Conservation (phyloP, 371 early-diverging fungal species). For the Syncephalastrum monosporum region DNA sequence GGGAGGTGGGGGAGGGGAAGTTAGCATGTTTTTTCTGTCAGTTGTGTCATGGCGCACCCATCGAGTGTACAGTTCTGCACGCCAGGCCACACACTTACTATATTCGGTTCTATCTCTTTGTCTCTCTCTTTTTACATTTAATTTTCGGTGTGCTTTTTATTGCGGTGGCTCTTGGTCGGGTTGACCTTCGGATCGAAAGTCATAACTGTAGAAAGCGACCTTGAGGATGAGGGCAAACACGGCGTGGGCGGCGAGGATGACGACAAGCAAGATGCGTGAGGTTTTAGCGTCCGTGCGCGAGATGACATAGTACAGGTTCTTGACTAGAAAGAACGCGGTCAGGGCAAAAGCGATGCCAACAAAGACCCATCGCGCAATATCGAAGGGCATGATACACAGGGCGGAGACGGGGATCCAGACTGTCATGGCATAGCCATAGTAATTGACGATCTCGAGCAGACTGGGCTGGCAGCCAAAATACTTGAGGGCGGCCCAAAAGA, state of each 20-base stretch:
- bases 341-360: constrained; percentile 60
- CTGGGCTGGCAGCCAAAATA: constrained; percentile 83
- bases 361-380: constrained; percentile 65
- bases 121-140: too few species aligned
- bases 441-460: constrained; percentile 77
- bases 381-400: constrained; percentile 68
- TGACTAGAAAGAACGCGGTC: constrained; percentile 50
- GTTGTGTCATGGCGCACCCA: too few species aligned
- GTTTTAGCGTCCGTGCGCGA: constrained; percentile 62
- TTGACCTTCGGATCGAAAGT: constrained; percentile 18
- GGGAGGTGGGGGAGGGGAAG: too few species aligned
- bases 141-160: too few species aligned
- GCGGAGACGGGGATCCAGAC: constrained; percentile 91
- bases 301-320: constrained; percentile 66
- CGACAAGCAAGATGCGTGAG: constrained; percentile 64
- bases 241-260: constrained; percentile 68
- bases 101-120: too few species aligned
- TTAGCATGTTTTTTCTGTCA: too few species aligned
- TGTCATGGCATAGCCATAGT: constrained; percentile 91
- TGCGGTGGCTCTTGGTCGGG: constrained; percentile 3
- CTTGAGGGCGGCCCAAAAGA: constrained; percentile 80
- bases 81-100: too few species aligned
- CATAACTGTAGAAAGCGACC: constrained; percentile 72
- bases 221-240: constrained; percentile 79
- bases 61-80: too few species aligned